Conservation (phyloP, 2,329 filamentous ascomycete genomes). For the Aureobasidium pullulans region DNA sequence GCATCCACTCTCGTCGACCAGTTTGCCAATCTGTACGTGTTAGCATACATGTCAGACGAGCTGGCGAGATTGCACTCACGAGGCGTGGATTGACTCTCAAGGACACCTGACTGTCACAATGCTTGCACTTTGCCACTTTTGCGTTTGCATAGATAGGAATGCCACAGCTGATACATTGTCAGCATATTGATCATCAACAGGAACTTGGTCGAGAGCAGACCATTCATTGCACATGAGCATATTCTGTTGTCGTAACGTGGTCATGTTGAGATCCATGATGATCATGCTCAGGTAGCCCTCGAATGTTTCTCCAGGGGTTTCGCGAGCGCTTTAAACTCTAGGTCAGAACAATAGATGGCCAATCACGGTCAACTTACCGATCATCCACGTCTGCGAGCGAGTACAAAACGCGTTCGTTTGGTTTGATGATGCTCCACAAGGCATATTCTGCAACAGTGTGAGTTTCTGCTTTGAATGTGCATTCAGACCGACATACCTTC, state of each 20-base stretch:
- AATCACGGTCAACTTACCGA: conserved; percentile 14
- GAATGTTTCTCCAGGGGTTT: conserved; percentile 27
- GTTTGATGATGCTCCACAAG: not conserved
- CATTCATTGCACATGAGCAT: conserved; percentile 42
- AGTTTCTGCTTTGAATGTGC: not conserved
- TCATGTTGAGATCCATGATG: conserved; percentile 35
- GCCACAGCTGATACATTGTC: conserved; percentile 38
- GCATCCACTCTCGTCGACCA: conserved; percentile 50
- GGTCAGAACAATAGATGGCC: not conserved
- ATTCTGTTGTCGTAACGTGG: conserved; percentile 33
- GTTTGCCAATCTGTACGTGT: conserved; percentile 30
- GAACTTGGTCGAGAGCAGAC: conserved; percentile 6
- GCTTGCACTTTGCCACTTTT: conserved; percentile 31
- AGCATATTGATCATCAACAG: not conserved
- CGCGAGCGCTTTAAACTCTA: not conserved
- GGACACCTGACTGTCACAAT: conserved; percentile 30
- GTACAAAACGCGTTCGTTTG: conserved; percentile 27
- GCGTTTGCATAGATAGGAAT: conserved; percentile 48
- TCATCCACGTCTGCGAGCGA: conserved; percentile 39
- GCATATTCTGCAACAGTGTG: not conserved
- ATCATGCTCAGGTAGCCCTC: conserved; percentile 40
- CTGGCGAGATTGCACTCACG: conserved; percentile 19
- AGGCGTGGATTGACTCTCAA: conserved; percentile 38
- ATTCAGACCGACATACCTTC: conserved; percentile 11
- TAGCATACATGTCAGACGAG: not conserved